Evolutionary conservation across 225 moss, liverwort and hornwort species (phyloP).

Genomic region (Pseudoscleropodium purum): DNA sequence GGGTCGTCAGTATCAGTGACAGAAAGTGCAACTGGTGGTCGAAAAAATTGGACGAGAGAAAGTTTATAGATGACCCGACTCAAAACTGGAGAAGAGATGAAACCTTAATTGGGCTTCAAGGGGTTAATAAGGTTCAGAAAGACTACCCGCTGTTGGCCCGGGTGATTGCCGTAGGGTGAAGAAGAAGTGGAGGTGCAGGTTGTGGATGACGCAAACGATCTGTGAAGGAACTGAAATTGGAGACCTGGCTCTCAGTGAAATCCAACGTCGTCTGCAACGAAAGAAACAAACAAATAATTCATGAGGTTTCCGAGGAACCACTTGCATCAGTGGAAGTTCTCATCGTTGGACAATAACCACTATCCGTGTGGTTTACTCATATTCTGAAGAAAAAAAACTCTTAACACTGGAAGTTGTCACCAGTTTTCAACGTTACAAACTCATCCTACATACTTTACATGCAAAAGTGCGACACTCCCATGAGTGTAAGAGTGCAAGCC

Average conservation of each 20-base stretch:
- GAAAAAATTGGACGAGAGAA: not conserved
- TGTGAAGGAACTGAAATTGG: conserved; percentile 27
- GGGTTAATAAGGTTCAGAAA: not conserved
- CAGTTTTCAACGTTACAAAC: not conserved
- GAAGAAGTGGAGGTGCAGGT: not conserved
- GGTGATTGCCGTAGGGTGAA: not conserved
- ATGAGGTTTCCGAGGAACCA: not conserved
- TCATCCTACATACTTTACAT: not conserved
- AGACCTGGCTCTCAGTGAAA: conserved; percentile 7
- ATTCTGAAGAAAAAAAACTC: not conserved
- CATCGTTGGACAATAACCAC: not conserved
- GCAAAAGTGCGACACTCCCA: not conserved
- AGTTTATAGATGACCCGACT: not conserved
- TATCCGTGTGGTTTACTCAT: not conserved
- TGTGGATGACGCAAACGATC: not conserved
- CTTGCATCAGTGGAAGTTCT: not conserved
- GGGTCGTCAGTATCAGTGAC: not conserved
- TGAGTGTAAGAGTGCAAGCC: not conserved
- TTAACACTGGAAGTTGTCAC: not conserved
- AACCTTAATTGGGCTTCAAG: not conserved
- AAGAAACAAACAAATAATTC: not conserved
- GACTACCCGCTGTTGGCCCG: conserved; percentile 27
- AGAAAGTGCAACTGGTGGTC: not conserved
- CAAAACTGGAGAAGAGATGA: not conserved
- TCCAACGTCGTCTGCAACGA: conserved; percentile 30